Conservation (phyloP, 352 stramenopile genomes). For the Saprolegnia diclina region DNA sequence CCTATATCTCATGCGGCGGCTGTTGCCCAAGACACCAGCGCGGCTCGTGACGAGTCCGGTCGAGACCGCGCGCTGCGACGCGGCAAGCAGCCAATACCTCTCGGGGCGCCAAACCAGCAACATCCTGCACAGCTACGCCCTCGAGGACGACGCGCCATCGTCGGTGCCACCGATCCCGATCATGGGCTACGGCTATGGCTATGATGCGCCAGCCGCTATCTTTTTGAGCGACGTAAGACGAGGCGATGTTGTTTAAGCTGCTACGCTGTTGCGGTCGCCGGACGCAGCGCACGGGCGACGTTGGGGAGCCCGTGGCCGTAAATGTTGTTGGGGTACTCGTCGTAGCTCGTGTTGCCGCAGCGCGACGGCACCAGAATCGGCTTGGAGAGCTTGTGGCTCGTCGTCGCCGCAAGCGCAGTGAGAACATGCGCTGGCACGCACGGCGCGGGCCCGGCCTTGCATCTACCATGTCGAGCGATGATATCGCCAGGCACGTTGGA, state of each 20-base stretch:
- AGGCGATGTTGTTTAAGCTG: too few relatives aligned
- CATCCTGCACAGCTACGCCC: neutral
- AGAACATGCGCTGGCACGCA: neutral
- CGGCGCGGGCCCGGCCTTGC: constrained; percentile 29
- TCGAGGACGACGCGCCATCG: neutral
- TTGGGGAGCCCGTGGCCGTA: constrained; percentile 61
- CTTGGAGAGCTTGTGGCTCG: constrained; percentile 45
- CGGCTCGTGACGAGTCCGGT: neutral
- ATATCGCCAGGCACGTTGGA: neutral
- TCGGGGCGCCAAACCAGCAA: neutral
- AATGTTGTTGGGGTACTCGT: constrained; percentile 70
- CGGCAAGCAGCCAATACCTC: neutral
- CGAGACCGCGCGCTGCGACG: neutral
- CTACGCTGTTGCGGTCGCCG: neutral
- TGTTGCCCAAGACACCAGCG: neutral
- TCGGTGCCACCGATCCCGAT: too few relatives aligned
- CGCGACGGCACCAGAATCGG: constrained; percentile 59
- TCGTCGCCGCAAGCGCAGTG: constrained; percentile 32
- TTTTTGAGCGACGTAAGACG: too few relatives aligned
- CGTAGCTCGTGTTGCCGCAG: constrained; percentile 59
- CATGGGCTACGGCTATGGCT: too few relatives aligned
- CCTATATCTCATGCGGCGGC: neutral
- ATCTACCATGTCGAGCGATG: neutral
- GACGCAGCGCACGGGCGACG: constrained; percentile 37
- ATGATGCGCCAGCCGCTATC: too few relatives aligned